Evolutionary conservation across 176 grass and related monocot genomes (phyloP).

Genomic region (Echinochloa phyllopogon): DNA sequence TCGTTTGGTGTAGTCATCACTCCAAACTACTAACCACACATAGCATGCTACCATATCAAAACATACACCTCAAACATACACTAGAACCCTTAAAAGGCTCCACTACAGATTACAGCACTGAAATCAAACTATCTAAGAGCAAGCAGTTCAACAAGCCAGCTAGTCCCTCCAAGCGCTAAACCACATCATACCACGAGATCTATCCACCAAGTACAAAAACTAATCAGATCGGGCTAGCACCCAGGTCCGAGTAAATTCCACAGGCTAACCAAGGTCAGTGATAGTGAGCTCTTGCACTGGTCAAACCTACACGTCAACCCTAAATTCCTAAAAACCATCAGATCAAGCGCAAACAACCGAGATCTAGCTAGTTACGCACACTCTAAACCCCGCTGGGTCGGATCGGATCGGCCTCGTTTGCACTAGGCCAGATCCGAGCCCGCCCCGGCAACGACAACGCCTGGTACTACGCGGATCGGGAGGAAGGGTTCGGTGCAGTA

Average conservation of each 20-base stretch:
- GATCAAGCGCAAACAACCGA: background rate
- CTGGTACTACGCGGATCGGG: background rate
- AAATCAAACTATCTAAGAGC: background rate
- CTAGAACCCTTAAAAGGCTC: background rate
- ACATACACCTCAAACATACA: constrained; percentile 14
- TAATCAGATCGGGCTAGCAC: constrained; percentile 4
- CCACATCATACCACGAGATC: constrained; percentile 28
- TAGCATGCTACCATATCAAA: background rate
- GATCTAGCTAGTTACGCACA: constrained; percentile 31
- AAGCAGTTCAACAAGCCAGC: background rate
- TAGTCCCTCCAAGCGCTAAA: background rate
- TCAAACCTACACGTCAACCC: background rate
- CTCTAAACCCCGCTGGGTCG: constrained; percentile 25
- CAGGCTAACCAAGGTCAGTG: constrained; percentile 19
- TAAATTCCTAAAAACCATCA: constrained; percentile 2
- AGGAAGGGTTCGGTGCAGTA: constrained; percentile 30
- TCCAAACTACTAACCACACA: background rate
- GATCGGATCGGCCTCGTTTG: constrained; percentile 3
- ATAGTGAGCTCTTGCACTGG: constrained; percentile 40
- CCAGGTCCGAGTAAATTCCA: background rate
- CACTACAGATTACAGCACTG: background rate
- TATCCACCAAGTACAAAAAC: constrained; percentile 12
- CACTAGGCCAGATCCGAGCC: constrained; percentile 42
- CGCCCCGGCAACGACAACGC: background rate
- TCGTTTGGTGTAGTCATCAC: background rate